phyloP scores from a whole-genome alignment of 345 rosid species.

The Raphanus sativus region DNA sequence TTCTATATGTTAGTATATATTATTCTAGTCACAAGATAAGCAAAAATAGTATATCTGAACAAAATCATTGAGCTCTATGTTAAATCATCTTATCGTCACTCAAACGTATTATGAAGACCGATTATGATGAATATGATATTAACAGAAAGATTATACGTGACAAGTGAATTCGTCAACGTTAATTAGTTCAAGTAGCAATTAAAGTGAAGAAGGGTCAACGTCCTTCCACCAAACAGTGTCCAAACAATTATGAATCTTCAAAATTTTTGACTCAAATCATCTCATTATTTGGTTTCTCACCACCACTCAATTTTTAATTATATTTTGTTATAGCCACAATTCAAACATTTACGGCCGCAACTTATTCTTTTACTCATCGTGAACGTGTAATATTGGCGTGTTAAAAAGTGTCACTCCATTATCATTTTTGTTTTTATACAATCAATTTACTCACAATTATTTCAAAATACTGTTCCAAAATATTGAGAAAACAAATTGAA shows the following conservation, averaged over 20 bases:
- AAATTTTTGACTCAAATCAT: neutral
- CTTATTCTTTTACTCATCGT: neutral
- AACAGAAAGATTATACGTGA: neutral
- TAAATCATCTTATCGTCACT: slow-evolving; percentile 25
- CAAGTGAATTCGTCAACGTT: slow-evolving; percentile 23
- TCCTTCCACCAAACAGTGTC: slow-evolving; percentile 14
- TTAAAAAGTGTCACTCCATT: neutral
- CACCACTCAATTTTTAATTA: neutral
- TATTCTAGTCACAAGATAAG: no score
- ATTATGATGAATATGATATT: neutral
- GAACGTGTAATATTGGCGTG: neutral
- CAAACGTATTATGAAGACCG: slow-evolving; percentile 13
- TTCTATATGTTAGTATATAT: no score
- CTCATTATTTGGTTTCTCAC: slow-evolving; percentile 21
- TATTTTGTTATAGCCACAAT: neutral
- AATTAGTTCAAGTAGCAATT: slow-evolving; percentile 32
- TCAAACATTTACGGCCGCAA: slow-evolving; percentile 16
- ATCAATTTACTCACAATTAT: neutral
- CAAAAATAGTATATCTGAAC: no score
- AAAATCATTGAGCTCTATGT: no score
- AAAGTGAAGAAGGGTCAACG: neutral
- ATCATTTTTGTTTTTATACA: neutral
- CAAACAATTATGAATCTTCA: neutral
- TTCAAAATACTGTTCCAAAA: neutral
- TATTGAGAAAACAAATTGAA: neutral